These are phyloP conservation scores for Mycena belliarum DNA, from an alignment of 768 basidiomycete species.

Conservation along the genomic window DNA sequence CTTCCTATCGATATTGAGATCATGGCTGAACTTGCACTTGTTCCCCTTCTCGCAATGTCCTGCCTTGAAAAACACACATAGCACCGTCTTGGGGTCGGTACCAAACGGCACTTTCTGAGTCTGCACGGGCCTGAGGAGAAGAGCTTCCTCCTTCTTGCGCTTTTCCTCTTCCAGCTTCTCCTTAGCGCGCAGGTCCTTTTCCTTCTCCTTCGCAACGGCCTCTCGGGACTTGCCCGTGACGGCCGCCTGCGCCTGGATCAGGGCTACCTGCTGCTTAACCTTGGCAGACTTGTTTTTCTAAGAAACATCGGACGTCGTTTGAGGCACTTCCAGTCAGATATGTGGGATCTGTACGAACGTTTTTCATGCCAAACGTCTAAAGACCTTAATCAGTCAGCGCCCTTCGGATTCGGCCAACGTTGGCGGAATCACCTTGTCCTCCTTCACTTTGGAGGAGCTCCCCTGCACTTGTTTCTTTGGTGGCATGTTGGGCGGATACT, in stretches of 20 bases:
- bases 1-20: conserved; percentile 85
- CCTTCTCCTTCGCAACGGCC: conserved; percentile 80
- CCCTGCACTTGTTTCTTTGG: conserved; percentile 72
- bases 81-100: conserved; percentile 92
- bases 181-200: conserved; percentile 76
- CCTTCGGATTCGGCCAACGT: conserved; percentile 21
- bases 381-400: conserved; percentile 30
- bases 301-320: conserved; percentile 3
- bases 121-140: conserved; percentile 78
- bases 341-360: conserved; percentile 49
- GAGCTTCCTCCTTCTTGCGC: conserved; percentile 81
- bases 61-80: conserved; percentile 92
- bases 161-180: conserved; percentile 81
- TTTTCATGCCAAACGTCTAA: conserved; percentile 89
- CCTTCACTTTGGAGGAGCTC: conserved; percentile 69
- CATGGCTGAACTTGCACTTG: conserved; percentile 98
- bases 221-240: conserved; percentile 80
- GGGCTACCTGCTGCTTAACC: conserved; percentile 83
- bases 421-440: conserved; percentile 66
- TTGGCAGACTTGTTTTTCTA: conserved; percentile 95
- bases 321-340: not conserved
- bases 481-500: conserved; percentile 51
- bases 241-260: conserved; percentile 76
- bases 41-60: conserved; percentile 91
- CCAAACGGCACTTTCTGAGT: conserved; percentile 90